phyloP scores from a whole-genome alignment of 2,329 filamentous ascomycete genomes.

The Drechslerella coelobrocha region DNA sequence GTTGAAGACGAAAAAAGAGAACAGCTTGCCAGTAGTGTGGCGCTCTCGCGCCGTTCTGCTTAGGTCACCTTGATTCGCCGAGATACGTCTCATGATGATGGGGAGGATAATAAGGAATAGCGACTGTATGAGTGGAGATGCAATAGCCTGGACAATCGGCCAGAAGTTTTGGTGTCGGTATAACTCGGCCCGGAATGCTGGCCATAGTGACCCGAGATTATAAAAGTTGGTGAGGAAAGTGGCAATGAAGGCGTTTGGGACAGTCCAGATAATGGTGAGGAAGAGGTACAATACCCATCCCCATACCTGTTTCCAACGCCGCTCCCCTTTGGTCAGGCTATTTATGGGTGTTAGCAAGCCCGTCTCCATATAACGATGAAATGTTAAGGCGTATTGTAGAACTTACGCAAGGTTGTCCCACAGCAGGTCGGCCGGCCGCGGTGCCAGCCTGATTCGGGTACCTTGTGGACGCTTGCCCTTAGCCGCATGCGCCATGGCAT shows the following conservation, averaged over 20 bases:
- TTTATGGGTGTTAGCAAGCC: conserved; percentile 10
- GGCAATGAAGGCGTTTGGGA: conserved; percentile 90
- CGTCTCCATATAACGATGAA: background rate
- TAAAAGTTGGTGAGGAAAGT: conserved; percentile 87
- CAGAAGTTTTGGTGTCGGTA: conserved; percentile 70
- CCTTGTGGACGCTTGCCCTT: conserved; percentile 82
- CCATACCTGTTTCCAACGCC: conserved; percentile 75
- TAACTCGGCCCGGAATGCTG: conserved; percentile 72
- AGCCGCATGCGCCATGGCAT: conserved; percentile 81
- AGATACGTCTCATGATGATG: conserved; percentile 86
- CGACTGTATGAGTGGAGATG: conserved; percentile 84
- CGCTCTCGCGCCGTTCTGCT: conserved; percentile 92
- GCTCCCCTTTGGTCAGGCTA: conserved; percentile 68
- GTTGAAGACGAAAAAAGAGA: conserved; percentile 97
- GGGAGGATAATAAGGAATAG: conserved; percentile 86
- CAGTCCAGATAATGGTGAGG: conserved; percentile 84
- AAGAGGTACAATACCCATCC: conserved; percentile 84
- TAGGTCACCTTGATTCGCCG: conserved; percentile 69
- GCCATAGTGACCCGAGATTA: conserved; percentile 68
- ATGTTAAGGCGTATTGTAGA: background rate
- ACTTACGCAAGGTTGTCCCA: conserved; percentile 82
- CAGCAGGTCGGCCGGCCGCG: conserved; percentile 87
- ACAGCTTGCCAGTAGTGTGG: conserved; percentile 88
- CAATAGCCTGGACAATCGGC: conserved; percentile 90
- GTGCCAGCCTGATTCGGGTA: conserved; percentile 77